phyloP scores from a whole-genome alignment of 2,329 filamentous ascomycete species.

The Cercospora nicotianae region DNA sequence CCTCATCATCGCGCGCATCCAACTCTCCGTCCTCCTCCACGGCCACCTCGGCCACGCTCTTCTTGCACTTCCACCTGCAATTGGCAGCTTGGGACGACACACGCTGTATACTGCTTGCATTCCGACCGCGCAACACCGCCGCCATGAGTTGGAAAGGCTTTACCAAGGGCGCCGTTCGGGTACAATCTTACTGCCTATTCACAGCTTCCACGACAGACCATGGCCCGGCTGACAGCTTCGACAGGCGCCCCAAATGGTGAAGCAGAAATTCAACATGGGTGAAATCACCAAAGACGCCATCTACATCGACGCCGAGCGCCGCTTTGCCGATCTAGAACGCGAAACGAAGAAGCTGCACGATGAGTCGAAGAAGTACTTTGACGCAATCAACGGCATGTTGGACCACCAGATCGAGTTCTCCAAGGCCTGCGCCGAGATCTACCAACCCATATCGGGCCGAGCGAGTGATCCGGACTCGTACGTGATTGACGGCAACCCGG shows the following conservation, averaged over 20 bases:
- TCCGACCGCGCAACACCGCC: conserved; percentile 20
- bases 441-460: conserved; percentile 95
- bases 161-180: conserved; percentile 82
- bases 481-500: conserved; percentile 79
- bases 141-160: conserved; percentile 97
- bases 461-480: conserved; percentile 88
- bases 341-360: conserved; percentile 97
- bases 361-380: conserved; percentile 95
- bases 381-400: conserved; percentile 98
- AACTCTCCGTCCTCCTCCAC: neutral
- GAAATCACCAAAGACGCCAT: conserved; percentile 93
- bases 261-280: conserved; percentile 89
- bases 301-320: conserved; percentile 89
- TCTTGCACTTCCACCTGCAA: neutral
- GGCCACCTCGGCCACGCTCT: neutral
- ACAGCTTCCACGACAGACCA: neutral
- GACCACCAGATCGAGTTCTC: conserved; percentile 98
- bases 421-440: conserved; percentile 91
- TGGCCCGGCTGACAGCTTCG: conserved; percentile 24
- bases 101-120: neutral
- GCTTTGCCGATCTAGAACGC: conserved; percentile 84
- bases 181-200: conserved; percentile 49
- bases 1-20: conserved; percentile 1
- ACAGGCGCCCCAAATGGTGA: conserved; percentile 86
- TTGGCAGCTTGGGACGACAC: neutral